Percentiles rank a stretch among this genome's conserved stretches.
These are phyloP conservation scores for Globisporangium acanthophoron DNA, from an alignment of 352 stramenopile genomes.

Conservation along the genomic window DNA sequence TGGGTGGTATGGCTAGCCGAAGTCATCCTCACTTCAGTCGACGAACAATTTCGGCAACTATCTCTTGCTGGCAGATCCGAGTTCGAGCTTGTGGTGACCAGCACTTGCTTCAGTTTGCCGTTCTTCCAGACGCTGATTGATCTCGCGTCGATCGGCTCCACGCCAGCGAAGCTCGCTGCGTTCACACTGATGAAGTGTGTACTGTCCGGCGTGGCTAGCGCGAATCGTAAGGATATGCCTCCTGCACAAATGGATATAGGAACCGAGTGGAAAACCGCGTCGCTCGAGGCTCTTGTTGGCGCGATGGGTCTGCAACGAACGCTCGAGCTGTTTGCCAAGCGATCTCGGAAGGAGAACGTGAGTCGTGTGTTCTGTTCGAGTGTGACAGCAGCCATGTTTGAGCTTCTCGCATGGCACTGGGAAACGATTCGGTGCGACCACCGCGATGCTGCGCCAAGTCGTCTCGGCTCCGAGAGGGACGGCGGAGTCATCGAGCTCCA, in stretches of 20 bases:
- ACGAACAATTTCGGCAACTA: not conserved
- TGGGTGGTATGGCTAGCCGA: constrained; percentile 31
- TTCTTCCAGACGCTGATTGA: constrained; percentile 25
- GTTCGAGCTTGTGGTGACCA: not conserved
- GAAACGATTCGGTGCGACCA: not conserved
- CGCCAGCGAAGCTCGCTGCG: constrained; percentile 27
- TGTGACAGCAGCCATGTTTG: constrained; percentile 24
- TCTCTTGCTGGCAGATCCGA: not conserved
- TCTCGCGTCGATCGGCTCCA: constrained; percentile 10
- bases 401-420: constrained; percentile 22
- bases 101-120: constrained; percentile 15
- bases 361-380: constrained; percentile 29
- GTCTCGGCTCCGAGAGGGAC: not conserved
- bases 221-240: not conserved
- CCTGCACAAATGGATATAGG: not conserved
- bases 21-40: constrained; percentile 14
- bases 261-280: not conserved
- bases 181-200: constrained; percentile 22
- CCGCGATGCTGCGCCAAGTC: too few relatives aligned
- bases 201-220: not conserved
- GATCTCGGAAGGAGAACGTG: constrained; percentile 24
- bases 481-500: not conserved
- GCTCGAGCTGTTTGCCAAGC: constrained; percentile 24
- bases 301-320: constrained; percentile 21
- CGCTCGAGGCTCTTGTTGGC: constrained; percentile 1